Evolutionary conservation across 768 basidiomycete species (phyloP), one percentile per base, ranked within the genome.

Genomic region (Boletus eberwhitei): DNA sequence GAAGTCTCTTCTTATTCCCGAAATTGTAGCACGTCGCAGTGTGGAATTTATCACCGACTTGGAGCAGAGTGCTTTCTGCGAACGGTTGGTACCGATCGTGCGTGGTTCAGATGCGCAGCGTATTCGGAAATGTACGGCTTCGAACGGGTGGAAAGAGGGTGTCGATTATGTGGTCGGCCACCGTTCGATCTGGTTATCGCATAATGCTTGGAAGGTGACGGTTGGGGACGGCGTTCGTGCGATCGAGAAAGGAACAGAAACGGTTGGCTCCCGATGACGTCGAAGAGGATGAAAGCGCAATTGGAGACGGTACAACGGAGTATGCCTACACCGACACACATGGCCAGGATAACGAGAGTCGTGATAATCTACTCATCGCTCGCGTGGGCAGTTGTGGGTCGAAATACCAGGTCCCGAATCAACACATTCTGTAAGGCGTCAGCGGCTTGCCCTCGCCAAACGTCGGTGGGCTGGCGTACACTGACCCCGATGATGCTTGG

Each of bases 101-200:
- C 79, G 80, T 3, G 89, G 89, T 8, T 80, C 80, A 4, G 78
- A 80, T 9, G 68, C 72, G 21, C 85, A 92, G 60, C 74, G 87
- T 50, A 83, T 94, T 35, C 77, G 79, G 9, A 88, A 90, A 58
- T 93, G 88, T 63, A 86, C 85, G 0, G 71, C 83, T 31, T 80
- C 84, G 11, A 85, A 90, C 54, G 87, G 90, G 14, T 93, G 91
- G 92, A 74, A 66, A 34, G 88, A 90, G 50, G 91, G 88, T 3
- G 57, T 61, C 3, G 93, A 98, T 67, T 94, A 81, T 64, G 73
- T 75, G 1, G 56, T 87, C 3, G 91, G 90, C 0, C 80, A 83
- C 52, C 74, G 81, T 29, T 78, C 73, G 56, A 79, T 96, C 45
- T 93, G 89, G 88, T 64, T 96, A 16, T 75, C 79, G 7, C 94